Percentiles rank a stretch among this genome's conserved stretches.
These are phyloP conservation scores for Candida maesae DNA, from an alignment of 805 yeast species.

Conservation along the genomic window DNA sequence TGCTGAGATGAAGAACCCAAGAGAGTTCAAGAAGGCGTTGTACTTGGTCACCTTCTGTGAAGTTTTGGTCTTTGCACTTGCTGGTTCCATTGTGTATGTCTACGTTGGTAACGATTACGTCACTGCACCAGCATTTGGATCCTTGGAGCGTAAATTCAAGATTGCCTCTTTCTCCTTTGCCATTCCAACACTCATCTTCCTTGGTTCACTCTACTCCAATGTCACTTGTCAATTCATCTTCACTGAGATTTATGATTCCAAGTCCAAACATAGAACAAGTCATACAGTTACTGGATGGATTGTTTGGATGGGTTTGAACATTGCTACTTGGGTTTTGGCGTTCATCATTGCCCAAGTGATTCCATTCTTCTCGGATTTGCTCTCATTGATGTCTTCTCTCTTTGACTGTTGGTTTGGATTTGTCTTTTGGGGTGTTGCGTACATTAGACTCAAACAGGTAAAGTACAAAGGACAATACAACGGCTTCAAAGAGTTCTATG, in stretches of 20 bases:
- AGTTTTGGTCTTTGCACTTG: constrained; percentile 45
- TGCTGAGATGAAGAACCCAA: constrained; percentile 54
- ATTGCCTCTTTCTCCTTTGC: constrained; percentile 59
- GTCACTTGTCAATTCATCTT: constrained; percentile 52
- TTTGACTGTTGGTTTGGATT: constrained; percentile 68
- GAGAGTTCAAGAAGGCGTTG: constrained; percentile 54
- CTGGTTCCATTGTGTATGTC: constrained; percentile 57
- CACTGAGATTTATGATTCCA: constrained; percentile 39
- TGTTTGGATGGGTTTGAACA: constrained; percentile 44
- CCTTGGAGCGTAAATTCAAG: constrained; percentile 43
- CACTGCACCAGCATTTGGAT: constrained; percentile 59
- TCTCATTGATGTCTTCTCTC: constrained; percentile 55
- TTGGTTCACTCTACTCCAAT: constrained; percentile 53
- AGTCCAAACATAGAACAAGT: constrained; percentile 40
- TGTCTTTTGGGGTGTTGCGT: constrained; percentile 61
- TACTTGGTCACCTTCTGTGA: constrained; percentile 49
- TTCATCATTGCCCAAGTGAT: constrained; percentile 60
- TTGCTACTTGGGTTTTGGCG: constrained; percentile 46
- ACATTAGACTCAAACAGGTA: constrained; percentile 40
- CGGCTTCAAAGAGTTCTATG: constrained; percentile 27
- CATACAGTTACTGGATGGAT: constrained; percentile 53
- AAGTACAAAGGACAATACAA: constrained; percentile 29
- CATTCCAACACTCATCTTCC: constrained; percentile 52
- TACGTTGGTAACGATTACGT: constrained; percentile 53
- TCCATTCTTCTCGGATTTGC: constrained; percentile 58